These are phyloP conservation scores for Aspergillus baeticus DNA, from an alignment of 495 filamentous ascomycete genomes.

Conservation along the genomic window DNA sequence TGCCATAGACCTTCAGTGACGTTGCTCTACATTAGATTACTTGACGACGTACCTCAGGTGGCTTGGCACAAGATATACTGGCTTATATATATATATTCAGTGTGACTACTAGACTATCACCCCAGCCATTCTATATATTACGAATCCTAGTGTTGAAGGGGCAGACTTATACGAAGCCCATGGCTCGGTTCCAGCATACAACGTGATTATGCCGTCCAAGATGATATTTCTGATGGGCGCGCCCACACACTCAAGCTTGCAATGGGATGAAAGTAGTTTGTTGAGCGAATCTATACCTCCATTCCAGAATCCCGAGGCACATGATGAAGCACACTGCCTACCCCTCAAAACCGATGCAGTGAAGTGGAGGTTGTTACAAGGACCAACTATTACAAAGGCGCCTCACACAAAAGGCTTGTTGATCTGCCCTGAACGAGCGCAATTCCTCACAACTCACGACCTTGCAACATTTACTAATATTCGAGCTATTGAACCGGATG, in stretches of 20 bases:
- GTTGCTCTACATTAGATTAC: neutral
- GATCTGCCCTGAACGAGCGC: slow-evolving; percentile 25
- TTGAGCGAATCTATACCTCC: slow-evolving; percentile 46
- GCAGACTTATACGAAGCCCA: neutral
- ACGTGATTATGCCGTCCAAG: slow-evolving; percentile 41
- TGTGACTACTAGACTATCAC: too few species aligned
- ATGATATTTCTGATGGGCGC: slow-evolving; percentile 63
- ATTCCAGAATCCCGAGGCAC: slow-evolving; percentile 35
- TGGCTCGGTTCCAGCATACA: neutral
- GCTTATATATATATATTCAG: neutral
- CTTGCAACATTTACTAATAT: slow-evolving; percentile 27
- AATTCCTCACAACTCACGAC: slow-evolving; percentile 50
- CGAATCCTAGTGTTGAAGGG: neutral
- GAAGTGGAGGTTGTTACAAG: slow-evolving; percentile 45
- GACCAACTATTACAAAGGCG: slow-evolving; percentile 8
- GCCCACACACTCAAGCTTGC: slow-evolving; percentile 50
- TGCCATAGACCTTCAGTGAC: neutral
- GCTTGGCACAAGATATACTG: neutral
- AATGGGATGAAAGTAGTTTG: slow-evolving; percentile 55
- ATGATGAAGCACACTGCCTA: neutral
- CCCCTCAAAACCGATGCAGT: slow-evolving; percentile 15
- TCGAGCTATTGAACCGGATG: slow-evolving; percentile 24
- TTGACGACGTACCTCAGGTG: too few species aligned
- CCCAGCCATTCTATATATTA: neutral
- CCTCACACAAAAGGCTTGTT: slow-evolving; percentile 13